A percentile compares a stretch with the other conserved stretches of the same genome.
Evolutionary conservation across 2,329 filamentous ascomycete genomes (phyloP).

Genomic region (Fusarium udum): DNA sequence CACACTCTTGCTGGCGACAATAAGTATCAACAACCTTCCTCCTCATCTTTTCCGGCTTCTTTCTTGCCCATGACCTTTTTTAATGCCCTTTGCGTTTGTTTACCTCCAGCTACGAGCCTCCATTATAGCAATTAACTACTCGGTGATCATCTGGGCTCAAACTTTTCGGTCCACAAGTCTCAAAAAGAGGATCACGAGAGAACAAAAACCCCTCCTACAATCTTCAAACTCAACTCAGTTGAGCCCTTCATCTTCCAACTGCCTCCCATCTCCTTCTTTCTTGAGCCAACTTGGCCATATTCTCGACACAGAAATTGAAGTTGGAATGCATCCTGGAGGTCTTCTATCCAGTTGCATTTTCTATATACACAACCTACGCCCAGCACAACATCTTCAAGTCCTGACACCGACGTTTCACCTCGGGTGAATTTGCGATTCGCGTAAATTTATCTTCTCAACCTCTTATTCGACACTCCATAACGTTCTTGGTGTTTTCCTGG

Average conservation of each 20-base stretch:
- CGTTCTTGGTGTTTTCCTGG: slow-evolving; percentile 6
- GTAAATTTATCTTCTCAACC: slow-evolving; percentile 13
- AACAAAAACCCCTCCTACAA: slow-evolving; percentile 34
- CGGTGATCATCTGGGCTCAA: background rate
- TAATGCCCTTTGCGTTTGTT: slow-evolving; percentile 13
- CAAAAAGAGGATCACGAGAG: slow-evolving; percentile 1
- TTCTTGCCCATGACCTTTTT: slow-evolving; percentile 34
- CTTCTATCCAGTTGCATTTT: background rate
- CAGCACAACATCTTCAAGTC: background rate
- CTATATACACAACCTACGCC: background rate
- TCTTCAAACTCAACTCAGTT: slow-evolving; percentile 24
- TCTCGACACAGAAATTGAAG: background rate
- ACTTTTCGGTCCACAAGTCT: background rate
- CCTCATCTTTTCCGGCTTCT: slow-evolving; percentile 38
- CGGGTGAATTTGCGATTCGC: background rate
- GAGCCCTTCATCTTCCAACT: slow-evolving; percentile 28
- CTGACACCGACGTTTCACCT: slow-evolving; percentile 11
- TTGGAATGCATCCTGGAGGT: background rate
- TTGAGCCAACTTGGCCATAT: slow-evolving; percentile 1
- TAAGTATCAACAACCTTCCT: slow-evolving; percentile 46
- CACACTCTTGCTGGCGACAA: slow-evolving; percentile 43
- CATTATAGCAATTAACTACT: background rate
- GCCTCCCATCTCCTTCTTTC: slow-evolving; percentile 7
- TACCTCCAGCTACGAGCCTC: slow-evolving; percentile 1
- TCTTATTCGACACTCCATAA: slow-evolving; percentile 11